Conservation (phyloP, 2,329 filamentous ascomycete species). For the Zopfia rhizophila region DNA sequence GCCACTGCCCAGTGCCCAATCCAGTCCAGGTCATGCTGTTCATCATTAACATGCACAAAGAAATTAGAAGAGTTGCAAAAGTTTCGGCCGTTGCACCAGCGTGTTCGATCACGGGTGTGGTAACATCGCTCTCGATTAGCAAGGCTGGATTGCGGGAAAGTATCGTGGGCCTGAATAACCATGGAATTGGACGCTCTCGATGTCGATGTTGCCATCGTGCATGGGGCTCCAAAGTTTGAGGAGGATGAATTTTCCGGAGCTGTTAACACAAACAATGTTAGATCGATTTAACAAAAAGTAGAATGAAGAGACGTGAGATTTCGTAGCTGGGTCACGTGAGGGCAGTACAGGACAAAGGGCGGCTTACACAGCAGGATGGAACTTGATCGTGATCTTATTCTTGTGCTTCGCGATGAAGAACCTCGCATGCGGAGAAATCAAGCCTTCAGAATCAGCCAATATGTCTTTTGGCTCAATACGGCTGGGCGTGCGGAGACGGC, state of each 20-base stretch:
- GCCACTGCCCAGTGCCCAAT: too few species aligned
- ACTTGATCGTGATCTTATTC: constrained; percentile 86
- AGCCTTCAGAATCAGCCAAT: constrained; percentile 33
- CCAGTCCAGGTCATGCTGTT: too few species aligned
- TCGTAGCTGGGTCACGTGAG: constrained; percentile 1
- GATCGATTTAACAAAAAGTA: constrained; percentile 1
- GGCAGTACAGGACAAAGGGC: background rate
- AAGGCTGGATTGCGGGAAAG: constrained; percentile 73
- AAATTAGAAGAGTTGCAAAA: too few species aligned
- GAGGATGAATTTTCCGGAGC: constrained; percentile 82
- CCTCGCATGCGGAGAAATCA: constrained; percentile 78
- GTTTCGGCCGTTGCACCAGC: too few species aligned
- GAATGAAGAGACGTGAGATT: background rate
- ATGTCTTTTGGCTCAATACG: constrained; percentile 42
- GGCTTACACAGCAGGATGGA: constrained; percentile 77
- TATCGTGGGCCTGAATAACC: constrained; percentile 88
- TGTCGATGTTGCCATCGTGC: constrained; percentile 82
- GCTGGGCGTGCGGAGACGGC: constrained; percentile 44
- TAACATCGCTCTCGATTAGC: too few species aligned
- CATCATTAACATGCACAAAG: too few species aligned
- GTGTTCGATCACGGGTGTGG: too few species aligned
- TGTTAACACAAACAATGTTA: constrained; percentile 31
- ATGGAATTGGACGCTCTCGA: constrained; percentile 84
- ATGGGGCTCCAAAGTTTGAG: constrained; percentile 90
- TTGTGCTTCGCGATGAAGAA: constrained; percentile 87